phyloP scores from a whole-genome alignment of 1,284 basidiomycete genomes.

The Sanghuangporus sanghuang region DNA sequence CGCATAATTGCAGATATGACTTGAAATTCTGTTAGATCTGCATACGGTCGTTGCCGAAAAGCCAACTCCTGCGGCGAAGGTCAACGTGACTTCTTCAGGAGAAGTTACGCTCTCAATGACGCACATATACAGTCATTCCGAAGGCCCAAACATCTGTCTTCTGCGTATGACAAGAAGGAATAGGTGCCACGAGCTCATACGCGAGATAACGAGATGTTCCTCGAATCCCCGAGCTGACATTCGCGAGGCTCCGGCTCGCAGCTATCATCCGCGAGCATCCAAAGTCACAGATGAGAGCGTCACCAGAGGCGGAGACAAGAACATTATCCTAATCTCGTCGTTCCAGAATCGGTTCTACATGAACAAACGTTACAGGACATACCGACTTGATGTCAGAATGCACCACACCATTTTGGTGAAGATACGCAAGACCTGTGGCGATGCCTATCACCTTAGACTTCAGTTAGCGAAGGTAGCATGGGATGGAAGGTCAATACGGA shows the following conservation, averaged over 20 bases:
- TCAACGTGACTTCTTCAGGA: background rate
- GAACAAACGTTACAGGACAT: background rate
- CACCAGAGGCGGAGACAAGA: background rate
- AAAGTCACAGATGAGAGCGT: conserved; percentile 8
- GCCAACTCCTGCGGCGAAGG: background rate
- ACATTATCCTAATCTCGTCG: conserved; percentile 4
- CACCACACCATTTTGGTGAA: conserved; percentile 2
- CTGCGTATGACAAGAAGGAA: background rate
- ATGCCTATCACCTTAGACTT: background rate
- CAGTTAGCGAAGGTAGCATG: background rate
- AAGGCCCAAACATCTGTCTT: conserved; percentile 14
- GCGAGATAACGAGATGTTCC: conserved; percentile 7
- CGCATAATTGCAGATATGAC: background rate
- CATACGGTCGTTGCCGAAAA: background rate
- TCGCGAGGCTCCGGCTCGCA: background rate
- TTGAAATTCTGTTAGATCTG: background rate
- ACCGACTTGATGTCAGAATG: conserved; percentile 10
- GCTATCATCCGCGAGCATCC: conserved; percentile 1
- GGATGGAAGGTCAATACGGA: background rate
- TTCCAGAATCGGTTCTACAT: background rate
- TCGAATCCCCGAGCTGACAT: background rate
- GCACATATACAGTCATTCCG: conserved; percentile 10
- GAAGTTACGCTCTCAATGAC: background rate
- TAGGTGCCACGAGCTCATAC: background rate
- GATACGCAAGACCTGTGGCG: conserved; percentile 2